Conservation (phyloP, 306 rosid genomes). For the Psophocarpus tetragonolobus region DNA sequence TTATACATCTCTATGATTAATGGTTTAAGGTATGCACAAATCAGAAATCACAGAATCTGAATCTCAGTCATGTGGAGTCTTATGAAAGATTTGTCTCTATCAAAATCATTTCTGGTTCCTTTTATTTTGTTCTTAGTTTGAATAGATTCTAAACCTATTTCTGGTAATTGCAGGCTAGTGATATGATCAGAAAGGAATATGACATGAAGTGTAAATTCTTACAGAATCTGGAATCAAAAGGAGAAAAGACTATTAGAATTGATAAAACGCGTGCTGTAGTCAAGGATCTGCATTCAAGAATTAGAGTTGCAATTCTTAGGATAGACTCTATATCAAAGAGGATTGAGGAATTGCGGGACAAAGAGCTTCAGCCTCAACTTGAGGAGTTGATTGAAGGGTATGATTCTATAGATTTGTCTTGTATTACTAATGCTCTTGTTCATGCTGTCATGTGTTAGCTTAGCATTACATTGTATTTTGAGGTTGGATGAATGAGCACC, state of each 20-base stretch:
- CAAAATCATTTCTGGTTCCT: background rate
- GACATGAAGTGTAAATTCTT: conserved; percentile 76
- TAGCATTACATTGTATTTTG: background rate
- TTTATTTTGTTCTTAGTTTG: background rate
- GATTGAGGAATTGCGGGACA: conserved; percentile 88
- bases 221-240: conserved; percentile 73
- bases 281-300: conserved; percentile 94
- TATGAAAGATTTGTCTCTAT: background rate
- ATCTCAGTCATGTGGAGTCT: background rate
- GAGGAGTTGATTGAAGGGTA: conserved; percentile 93
- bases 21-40: background rate
- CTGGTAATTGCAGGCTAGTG: conserved; percentile 70
- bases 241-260: conserved; percentile 48
- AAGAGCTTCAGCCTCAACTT: conserved; percentile 94
- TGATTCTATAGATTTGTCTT: conserved; percentile 34
- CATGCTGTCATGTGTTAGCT: conserved; percentile 4
- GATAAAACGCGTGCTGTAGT: conserved; percentile 83
- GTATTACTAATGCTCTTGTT: background rate
- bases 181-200: conserved; percentile 73
- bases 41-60: background rate
- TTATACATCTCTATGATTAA: background rate
- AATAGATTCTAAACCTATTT: background rate
- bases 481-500: background rate
- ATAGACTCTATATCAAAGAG: conserved; percentile 90
- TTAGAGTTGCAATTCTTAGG: conserved; percentile 78